These are phyloP conservation scores for Globisporangium barbulae DNA, from an alignment of 352 stramenopile species.

Conservation along the genomic window DNA sequence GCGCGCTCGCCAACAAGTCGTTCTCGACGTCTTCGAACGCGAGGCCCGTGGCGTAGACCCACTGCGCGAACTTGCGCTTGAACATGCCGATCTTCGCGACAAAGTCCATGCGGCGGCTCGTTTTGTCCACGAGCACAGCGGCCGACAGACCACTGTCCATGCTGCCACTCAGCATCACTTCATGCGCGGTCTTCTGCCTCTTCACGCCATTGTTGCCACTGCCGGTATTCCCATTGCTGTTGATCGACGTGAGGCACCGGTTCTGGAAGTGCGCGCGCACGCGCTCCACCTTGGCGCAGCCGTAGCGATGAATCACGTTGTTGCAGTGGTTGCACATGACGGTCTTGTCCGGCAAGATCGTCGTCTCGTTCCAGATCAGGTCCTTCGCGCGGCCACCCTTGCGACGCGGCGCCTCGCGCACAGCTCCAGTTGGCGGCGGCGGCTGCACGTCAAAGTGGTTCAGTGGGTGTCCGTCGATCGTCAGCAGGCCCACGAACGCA, in stretches of 20 bases:
- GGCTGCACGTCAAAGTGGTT: constrained; percentile 8
- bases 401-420: constrained; percentile 23
- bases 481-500: constrained; percentile 2
- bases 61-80: constrained; percentile 62
- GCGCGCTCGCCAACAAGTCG: constrained; percentile 36
- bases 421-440: neutral
- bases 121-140: neutral
- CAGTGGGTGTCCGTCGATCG: constrained; percentile 9
- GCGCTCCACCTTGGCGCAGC: constrained; percentile 64
- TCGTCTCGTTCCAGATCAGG: constrained; percentile 54
- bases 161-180: neutral
- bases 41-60: constrained; percentile 59
- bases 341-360: constrained; percentile 48
- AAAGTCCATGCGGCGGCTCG: constrained; percentile 23
- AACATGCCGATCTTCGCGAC: constrained; percentile 51
- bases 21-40: constrained; percentile 45
- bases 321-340: constrained; percentile 72
- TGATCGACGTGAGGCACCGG: constrained; percentile 32
- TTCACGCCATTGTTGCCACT: constrained; percentile 18
- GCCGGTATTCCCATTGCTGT: neutral
- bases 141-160: no score
- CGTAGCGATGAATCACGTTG: constrained; percentile 63
- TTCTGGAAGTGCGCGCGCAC: constrained; percentile 69
- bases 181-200: constrained; percentile 1
- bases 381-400: constrained; percentile 52